Base-by-base conservation (phyloP, 768 basidiomycete species). In the Pleurotus pulmonarius region DNA sequence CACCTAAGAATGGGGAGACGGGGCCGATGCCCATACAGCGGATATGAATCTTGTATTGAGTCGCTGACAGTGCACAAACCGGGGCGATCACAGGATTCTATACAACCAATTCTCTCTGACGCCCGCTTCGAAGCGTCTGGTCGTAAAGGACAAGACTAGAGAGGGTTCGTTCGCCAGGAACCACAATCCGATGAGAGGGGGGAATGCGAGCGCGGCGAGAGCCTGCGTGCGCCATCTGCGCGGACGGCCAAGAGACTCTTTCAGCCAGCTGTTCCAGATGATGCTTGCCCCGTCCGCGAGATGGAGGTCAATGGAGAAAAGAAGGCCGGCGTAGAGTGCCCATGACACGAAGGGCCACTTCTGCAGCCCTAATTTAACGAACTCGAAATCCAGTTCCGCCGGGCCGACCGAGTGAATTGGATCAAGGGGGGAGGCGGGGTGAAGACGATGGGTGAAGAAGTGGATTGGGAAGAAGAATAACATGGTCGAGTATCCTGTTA, bases 351-450 rank as follows among this genome's bases (percentile, higher is more conserved):
- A 69, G 0, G 90, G 88, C 80, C 85, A 91, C 15, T 57, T 70
- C 15, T 75, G 73, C 39, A 93, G 68, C 2, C 82, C 88, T 4
- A 80, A 76, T 65, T 93, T 92, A 56, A 94, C 89, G 66, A 86
- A 93, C 60, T 92, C 88, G 65, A 81, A 94, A 69, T 91, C 86
- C 38, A 94, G 78, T 63, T 94, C 90, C 0, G 86, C 75, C 0
- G 92, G 91, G 13, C 86, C 82, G 18, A 93, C 74, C 1, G 76
- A 68, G 46, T 71, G 70, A 52, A 91, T 84, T 18, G 84, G 85
- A 1, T 74, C 64, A 6, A 55, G 55, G 2, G 76, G 70, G 52
- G 67, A 67, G 22, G 75, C 73, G 15, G 86, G 91, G 56, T 75
- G 65, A 25, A 81, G 52, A 5, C 92, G 84, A 65, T 94, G 90